phyloP scores from a whole-genome alignment of 768 basidiomycete species.

The Phanerochaete carnosa region DNA sequence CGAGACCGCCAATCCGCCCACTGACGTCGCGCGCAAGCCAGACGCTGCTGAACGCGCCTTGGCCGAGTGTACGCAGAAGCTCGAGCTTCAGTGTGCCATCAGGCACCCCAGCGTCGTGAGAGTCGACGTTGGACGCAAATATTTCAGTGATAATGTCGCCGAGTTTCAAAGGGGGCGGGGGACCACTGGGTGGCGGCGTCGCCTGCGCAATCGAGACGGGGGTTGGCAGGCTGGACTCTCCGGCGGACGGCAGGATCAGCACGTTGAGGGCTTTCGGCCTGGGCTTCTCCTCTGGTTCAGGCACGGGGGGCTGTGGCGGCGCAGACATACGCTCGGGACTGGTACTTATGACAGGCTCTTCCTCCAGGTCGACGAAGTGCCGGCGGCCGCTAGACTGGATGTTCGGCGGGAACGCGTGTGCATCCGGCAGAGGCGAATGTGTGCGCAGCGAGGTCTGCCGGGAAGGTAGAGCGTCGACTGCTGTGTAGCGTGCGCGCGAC shows the following conservation, averaged over 20 bases:
- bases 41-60: constrained; percentile 73
- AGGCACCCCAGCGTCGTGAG: constrained; percentile 7
- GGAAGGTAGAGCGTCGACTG: constrained; percentile 16
- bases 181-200: constrained; percentile 9
- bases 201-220: constrained; percentile 3
- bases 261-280: constrained; percentile 5
- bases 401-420: not conserved
- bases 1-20: constrained; percentile 22
- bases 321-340: not conserved
- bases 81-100: constrained; percentile 31
- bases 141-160: not conserved
- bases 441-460: constrained; percentile 11
- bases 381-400: constrained; percentile 14
- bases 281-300: not conserved
- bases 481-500: constrained; percentile 33
- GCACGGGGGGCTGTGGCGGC: not conserved
- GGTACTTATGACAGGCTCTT: not conserved
- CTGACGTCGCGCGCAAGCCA: constrained; percentile 55
- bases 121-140: not conserved
- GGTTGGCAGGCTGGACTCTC: constrained; percentile 9
- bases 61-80: constrained; percentile 56
- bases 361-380: constrained; percentile 9
- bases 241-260: constrained; percentile 4
- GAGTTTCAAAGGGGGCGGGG: constrained; percentile 9
- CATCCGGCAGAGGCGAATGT: constrained; percentile 17